A percentile compares a stretch with the other conserved stretches of the same genome.
Evolutionary conservation across 176 grass and related monocot genomes (phyloP).

Genomic region (Triticum monococcum): DNA sequence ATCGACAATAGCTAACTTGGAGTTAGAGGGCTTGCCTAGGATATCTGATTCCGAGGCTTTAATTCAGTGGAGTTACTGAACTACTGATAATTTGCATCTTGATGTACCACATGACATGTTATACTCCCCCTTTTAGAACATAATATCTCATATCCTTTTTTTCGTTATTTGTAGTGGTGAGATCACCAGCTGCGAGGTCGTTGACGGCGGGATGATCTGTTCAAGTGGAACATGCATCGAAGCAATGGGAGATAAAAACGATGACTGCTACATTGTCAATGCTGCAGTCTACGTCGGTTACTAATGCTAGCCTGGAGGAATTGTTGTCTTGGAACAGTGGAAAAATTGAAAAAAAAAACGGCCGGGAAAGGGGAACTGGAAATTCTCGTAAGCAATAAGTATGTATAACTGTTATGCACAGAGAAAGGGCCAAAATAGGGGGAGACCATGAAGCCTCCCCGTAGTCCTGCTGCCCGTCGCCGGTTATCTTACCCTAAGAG

Average conservation of each 20-base stretch:
- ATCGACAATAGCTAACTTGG: not conserved
- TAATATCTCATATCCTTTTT: not conserved
- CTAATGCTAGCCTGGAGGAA: conserved; percentile 22
- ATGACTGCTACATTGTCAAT: conserved; percentile 93
- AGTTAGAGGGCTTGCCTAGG: not conserved
- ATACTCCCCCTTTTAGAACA: not conserved
- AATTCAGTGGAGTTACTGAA: not conserved
- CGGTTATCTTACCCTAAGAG: not conserved
- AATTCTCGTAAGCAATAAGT: not conserved
- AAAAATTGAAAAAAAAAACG: not conserved
- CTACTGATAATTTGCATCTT: not conserved
- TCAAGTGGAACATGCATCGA: conserved; percentile 83
- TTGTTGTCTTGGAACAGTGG: not conserved
- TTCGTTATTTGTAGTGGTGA: conserved; percentile 46
- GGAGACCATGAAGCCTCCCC: not conserved
- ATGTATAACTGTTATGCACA: not conserved
- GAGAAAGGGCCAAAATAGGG: not conserved
- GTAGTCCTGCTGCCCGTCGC: not conserved
- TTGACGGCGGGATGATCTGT: conserved; percentile 91
- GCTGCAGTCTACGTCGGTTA: conserved; percentile 79
- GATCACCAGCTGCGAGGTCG: conserved; percentile 76
- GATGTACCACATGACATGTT: conserved; percentile 5
- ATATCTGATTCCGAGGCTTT: not conserved
- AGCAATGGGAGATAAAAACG: conserved; percentile 97
- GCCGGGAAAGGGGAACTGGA: not conserved